Evolutionary conservation across 1,139 yeast genomes (phyloP).

Genomic region (Sugiyamaella sp.): DNA sequence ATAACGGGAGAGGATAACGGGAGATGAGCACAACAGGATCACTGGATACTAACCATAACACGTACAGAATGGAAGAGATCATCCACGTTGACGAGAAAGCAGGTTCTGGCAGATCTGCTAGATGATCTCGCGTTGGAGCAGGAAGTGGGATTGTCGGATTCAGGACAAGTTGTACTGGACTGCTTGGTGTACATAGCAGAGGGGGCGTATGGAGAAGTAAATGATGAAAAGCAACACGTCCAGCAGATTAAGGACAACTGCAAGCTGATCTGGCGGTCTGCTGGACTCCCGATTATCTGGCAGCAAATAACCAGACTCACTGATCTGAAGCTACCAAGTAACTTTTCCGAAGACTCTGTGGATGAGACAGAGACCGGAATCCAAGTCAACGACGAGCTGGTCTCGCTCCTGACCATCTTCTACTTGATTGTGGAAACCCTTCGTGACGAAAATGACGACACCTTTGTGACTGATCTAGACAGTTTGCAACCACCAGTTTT

Average conservation of each 20-base stretch:
- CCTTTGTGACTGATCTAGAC: conserved; percentile 37
- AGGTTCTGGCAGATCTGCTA: conserved; percentile 22
- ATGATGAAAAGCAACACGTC: conserved; percentile 46
- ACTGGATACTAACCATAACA: not conserved
- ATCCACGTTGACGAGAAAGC: conserved; percentile 15
- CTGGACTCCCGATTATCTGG: conserved; percentile 31
- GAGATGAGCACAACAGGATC: not conserved
- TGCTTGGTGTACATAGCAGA: conserved; percentile 44
- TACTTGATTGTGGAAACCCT: conserved; percentile 51
- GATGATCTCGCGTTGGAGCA: conserved; percentile 14
- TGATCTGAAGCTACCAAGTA: conserved; percentile 29
- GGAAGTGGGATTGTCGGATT: not conserved
- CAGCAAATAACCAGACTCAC: conserved; percentile 25
- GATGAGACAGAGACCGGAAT: conserved; percentile 17
- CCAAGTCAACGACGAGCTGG: conserved; percentile 39
- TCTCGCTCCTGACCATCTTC: conserved; percentile 55
- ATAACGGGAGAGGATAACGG: too few relatives aligned
- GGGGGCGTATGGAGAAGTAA: conserved; percentile 48
- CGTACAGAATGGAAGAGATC: conserved; percentile 24
- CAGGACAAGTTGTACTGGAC: not conserved
- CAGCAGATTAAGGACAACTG: conserved; percentile 42
- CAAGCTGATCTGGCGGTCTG: conserved; percentile 31
- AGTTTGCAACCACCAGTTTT: conserved; percentile 46
- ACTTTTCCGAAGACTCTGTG: conserved; percentile 19
- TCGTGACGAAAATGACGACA: conserved; percentile 32